Conservation (phyloP, 257 asterid genomes). For the Phtheirospermum japonicum region DNA sequence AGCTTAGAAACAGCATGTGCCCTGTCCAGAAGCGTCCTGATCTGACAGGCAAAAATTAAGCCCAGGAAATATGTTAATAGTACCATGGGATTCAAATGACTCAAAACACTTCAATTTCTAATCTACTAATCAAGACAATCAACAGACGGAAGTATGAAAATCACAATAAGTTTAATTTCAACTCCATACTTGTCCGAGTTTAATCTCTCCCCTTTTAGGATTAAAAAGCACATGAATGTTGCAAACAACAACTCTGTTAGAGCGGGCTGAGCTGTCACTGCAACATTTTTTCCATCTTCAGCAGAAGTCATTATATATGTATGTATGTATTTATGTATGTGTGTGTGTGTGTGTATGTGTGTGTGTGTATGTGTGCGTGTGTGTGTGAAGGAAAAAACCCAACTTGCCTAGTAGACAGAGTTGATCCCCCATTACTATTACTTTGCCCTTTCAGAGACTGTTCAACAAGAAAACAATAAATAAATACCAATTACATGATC, state of each 20-base stretch:
- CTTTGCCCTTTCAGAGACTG: slow-evolving; percentile 52
- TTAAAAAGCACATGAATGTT: slow-evolving; percentile 96
- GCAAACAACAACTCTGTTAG: slow-evolving; percentile 74
- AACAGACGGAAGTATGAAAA: too few species aligned
- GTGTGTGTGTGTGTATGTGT: too few species aligned
- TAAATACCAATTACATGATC: slow-evolving; percentile 6
- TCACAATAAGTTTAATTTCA: too few species aligned
- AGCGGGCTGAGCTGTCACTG: slow-evolving; percentile 45
- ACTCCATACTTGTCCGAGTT: slow-evolving; percentile 85
- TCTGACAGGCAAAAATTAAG: slow-evolving; percentile 46
- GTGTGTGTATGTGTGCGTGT: too few species aligned
- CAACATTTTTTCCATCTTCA: slow-evolving; percentile 29
- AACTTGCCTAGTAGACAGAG: slow-evolving; percentile 51
- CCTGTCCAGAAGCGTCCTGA: slow-evolving; percentile 75
- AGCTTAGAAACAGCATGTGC: slow-evolving; percentile 78
- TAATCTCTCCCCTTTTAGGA: slow-evolving; percentile 91
- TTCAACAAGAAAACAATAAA: slow-evolving; percentile 28
- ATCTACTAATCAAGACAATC: too few species aligned
- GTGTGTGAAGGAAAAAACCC: neutral
- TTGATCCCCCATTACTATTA: slow-evolving; percentile 32
- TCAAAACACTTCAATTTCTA: too few species aligned
- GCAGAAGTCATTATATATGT: neutral
- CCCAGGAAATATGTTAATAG: slow-evolving; percentile 17
- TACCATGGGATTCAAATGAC: too few species aligned
- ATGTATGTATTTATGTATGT: neutral